These are phyloP conservation scores for Pisolithus microcarpus DNA, from an alignment of 768 basidiomycete species.

Conservation along the genomic window DNA sequence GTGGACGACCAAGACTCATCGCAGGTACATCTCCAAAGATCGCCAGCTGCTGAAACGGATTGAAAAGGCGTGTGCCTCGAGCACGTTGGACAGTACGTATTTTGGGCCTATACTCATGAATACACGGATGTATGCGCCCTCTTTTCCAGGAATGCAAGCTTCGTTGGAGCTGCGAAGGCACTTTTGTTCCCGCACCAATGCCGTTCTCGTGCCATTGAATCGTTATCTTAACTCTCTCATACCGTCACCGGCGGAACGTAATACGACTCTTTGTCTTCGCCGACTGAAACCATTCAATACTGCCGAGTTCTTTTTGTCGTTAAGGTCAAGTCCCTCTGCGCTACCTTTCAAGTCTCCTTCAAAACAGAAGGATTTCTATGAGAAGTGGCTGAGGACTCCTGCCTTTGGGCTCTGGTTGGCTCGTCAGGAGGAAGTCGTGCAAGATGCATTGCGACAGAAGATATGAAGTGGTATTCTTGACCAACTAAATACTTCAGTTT, in stretches of 20 bases:
- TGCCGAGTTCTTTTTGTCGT: conserved; percentile 60
- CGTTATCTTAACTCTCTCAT: conserved; percentile 87
- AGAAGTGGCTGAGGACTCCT: conserved; percentile 66
- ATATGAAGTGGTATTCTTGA: background rate
- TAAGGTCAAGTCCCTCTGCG: conserved; percentile 62
- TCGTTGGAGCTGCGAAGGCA: conserved; percentile 69
- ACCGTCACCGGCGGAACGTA: conserved; percentile 52
- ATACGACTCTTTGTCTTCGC: conserved; percentile 21
- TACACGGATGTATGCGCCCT: background rate
- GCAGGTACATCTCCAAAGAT: conserved; percentile 82
- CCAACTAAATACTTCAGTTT: background rate
- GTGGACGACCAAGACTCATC: conserved; percentile 75
- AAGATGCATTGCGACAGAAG: conserved; percentile 39
- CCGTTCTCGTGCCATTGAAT: conserved; percentile 81
- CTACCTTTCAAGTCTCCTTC: conserved; percentile 67
- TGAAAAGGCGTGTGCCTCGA: conserved; percentile 51
- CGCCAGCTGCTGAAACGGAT: conserved; percentile 62
- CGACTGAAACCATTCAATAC: conserved; percentile 68
- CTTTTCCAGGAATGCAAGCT: conserved; percentile 45
- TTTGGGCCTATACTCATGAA: background rate
- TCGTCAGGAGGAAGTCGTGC: conserved; percentile 65
- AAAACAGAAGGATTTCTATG: conserved; percentile 69
- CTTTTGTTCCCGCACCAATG: conserved; percentile 79
- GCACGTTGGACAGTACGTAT: conserved; percentile 45
- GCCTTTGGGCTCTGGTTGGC: conserved; percentile 78